phyloP scores from a whole-genome alignment of 352 stramenopile species.

The Peronospora destructor region DNA sequence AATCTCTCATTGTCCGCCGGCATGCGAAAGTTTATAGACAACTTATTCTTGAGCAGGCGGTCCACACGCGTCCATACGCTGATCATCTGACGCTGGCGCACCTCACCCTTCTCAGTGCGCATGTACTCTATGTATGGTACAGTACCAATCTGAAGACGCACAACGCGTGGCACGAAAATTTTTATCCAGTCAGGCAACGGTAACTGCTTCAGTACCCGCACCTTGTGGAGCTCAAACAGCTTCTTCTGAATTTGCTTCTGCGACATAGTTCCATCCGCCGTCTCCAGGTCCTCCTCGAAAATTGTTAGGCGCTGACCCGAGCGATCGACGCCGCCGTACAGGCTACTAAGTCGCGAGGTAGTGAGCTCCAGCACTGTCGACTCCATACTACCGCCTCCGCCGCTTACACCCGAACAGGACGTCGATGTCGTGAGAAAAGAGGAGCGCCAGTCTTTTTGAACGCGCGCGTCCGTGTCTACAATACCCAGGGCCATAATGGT shows the following conservation, averaged over 20 bases:
- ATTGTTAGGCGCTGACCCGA: constrained; percentile 23
- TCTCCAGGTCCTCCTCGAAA: constrained; percentile 29
- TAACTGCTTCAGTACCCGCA: constrained; percentile 63
- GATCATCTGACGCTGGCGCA: constrained; percentile 58
- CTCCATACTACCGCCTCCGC: constrained; percentile 20
- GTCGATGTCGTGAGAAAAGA: constrained; percentile 49
- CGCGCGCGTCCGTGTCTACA: constrained; percentile 13
- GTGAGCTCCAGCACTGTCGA: constrained; percentile 31
- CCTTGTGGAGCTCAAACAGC: constrained; percentile 36
- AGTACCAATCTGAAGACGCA: constrained; percentile 51
- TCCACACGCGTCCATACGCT: constrained; percentile 50
- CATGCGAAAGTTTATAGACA: constrained; percentile 59
- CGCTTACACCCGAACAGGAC: constrained; percentile 36
- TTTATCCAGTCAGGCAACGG: constrained; percentile 68
- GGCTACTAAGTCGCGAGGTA: constrained; percentile 30
- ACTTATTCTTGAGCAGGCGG: constrained; percentile 59
- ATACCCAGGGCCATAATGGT: constrained; percentile 10
- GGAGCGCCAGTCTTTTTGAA: constrained; percentile 33
- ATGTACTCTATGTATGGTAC: constrained; percentile 65
- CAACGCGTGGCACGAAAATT: constrained; percentile 60
- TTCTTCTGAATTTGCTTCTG: constrained; percentile 48
- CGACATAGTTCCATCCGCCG: constrained; percentile 16
- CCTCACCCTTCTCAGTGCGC: constrained; percentile 41
- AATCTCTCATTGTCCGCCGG: constrained; percentile 24
- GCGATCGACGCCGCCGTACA: constrained; percentile 25